Base-by-base conservation (phyloP, 176 grass and related monocot species). In the Carex pumila region DNA sequence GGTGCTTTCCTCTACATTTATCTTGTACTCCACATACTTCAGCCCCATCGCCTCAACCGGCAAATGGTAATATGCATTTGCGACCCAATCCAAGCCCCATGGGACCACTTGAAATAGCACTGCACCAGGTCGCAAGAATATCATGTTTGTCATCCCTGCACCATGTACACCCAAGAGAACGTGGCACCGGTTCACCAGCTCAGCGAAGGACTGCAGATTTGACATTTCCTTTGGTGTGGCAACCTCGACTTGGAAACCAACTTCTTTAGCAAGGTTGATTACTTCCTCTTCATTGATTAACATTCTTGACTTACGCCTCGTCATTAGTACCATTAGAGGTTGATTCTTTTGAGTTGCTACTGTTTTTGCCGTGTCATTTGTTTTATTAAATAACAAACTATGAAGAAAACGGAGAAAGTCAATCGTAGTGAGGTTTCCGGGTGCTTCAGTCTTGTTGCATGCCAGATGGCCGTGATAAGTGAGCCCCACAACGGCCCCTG, bases 101-200 rank as follows among this genome's bases (percentile, higher is more conserved):
- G 92, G 94, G 63, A 97, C 90, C 21, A 97, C 73, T 74, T 97
- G 94, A 36, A 97, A 86, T 80, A 97, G 13, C 19, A 89, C 83
- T 0, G 85, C 88, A 0, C 86, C 80, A 1, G 76, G 79, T 57
- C 83, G 87, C 43, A 97, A 85, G 76, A 94, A 97, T 61, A 97
- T 83, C 85, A 92, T 90, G 62, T 97, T 97, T 0, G 94, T 94
- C 67, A 97, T 73, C 52, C 85, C 90, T 0, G 92, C 88, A 0
- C 94, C 94, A 0, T 97, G 94, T 12, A 89, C 94, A 0, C 92
- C 94, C 79, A 97, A 85, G 53, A 97, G 87, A 58, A 85, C 92
- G 39, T 92, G 88, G 17, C 90, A 97, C 0, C 85, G 90, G 64
- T 94, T 79, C 0, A 97, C 85, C 0, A 91, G 43, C 31, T 13